Base-by-base conservation (phyloP, 768 basidiomycete genomes). In the Omphalotus guepiniiformis region DNA sequence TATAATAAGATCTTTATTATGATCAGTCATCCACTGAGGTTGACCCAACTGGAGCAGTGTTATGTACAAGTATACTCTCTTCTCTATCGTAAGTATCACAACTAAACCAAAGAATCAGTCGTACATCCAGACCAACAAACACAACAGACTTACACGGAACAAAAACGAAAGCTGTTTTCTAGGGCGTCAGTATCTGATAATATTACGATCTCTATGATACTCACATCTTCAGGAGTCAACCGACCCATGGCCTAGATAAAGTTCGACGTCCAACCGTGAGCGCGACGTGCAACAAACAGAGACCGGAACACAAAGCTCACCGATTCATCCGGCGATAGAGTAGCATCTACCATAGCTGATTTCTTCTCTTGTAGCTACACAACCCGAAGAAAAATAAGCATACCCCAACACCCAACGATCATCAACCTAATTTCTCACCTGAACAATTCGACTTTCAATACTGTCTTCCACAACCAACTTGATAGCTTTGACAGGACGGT, bases 391-490 rank as follows among this genome's bases (percentile, higher is more conserved):
- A n/a, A 42, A n/a, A 27, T 42, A 39, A 38, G 16, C 6, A 48
- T n/a, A 34, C 34, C 9, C 16, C 35, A 34, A 11, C 2, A 28
- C 25, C 5, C 3, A 36, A 39, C 30, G 23, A 39, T 42, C 3
- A 26, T n/a, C 4, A 36, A 11, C 48, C n/a, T n/a, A n/a, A n/a
- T n/a, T n/a, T n/a, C 69, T 41, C 40, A 85, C 82, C 66, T 95
- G 91, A 15, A 99, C 77, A 48, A 99, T 98, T 52, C 93, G 84
- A 57, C 85, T 86, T 63, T 99, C 96, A 52, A 99, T 98, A 50
- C 89, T 91, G 62, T 99, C 94, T 65, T 98, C 93, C 35, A 97
- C 78, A 15, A 97, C 88, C 7, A 98, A 74, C 58, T 98, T 95
- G 64, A 92, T 91, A 13, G 93, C 93, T 56, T 88, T 80, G 38